These are phyloP conservation scores for Lentinus tigrinus DNA, from an alignment of 768 basidiomycete genomes.

Conservation along the genomic window DNA sequence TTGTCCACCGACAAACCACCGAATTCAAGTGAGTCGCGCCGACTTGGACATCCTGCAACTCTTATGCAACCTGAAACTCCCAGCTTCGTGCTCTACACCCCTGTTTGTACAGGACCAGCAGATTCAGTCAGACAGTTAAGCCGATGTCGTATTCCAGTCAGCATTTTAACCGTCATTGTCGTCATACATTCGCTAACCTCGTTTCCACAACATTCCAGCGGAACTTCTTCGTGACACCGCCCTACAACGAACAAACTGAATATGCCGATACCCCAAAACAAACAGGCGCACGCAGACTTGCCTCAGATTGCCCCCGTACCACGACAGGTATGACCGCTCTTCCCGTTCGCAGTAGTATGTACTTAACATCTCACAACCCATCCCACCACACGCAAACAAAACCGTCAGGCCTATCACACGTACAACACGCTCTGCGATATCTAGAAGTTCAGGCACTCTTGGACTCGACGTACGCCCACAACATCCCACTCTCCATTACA, in stretches of 20 bases:
- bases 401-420: slow-evolving; percentile 99
- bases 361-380: slow-evolving; percentile 59
- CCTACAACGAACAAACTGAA: slow-evolving; percentile 99
- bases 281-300: slow-evolving; percentile 97
- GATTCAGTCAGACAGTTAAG: slow-evolving; percentile 99
- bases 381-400: slow-evolving; percentile 99
- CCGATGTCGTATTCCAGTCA: slow-evolving; percentile 97
- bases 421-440: slow-evolving; percentile 98
- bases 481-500: slow-evolving; percentile 96
- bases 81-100: slow-evolving; percentile 93
- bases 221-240: slow-evolving; percentile 98
- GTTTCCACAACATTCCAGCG: slow-evolving; percentile 79
- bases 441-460: slow-evolving; percentile 93
- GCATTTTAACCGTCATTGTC: slow-evolving; percentile 36
- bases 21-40: slow-evolving; percentile 88
- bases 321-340: slow-evolving; percentile 60
- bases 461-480: slow-evolving; percentile 95
- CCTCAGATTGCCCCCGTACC: slow-evolving; percentile 99
- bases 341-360: not conserved
- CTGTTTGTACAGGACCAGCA: slow-evolving; percentile 98
- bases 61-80: not conserved
- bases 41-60: not conserved
- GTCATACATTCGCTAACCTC: not conserved
- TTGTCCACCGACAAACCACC: slow-evolving; percentile 95
- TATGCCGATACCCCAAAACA: slow-evolving; percentile 98